Conservation (phyloP, 1,139 yeast genomes). For the Cylindricascospora bacillispora region DNA sequence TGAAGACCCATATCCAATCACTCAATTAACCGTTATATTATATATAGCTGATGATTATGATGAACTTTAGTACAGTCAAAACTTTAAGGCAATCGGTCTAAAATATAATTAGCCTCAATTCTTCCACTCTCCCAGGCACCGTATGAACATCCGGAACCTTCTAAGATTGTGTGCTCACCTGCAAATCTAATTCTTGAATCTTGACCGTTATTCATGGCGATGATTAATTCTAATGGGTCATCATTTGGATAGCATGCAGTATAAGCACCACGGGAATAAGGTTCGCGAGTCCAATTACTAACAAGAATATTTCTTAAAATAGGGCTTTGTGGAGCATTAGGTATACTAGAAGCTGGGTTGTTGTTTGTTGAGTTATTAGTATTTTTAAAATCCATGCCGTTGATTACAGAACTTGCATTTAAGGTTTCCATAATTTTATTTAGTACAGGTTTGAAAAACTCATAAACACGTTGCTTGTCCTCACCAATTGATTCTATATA, state of each 20-base stretch:
- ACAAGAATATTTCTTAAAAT: slow-evolving; percentile 41
- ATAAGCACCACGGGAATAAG: slow-evolving; percentile 62
- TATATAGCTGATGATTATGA: too few species aligned
- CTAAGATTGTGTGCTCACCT: slow-evolving; percentile 68
- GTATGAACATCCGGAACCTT: slow-evolving; percentile 79
- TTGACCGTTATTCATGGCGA: slow-evolving; percentile 44
- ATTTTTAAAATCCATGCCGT: slow-evolving; percentile 7
- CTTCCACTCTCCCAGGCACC: slow-evolving; percentile 64
- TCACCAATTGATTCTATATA: slow-evolving; percentile 27
- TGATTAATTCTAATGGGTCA: slow-evolving; percentile 45
- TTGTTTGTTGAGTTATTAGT: neutral
- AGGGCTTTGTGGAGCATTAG: slow-evolving; percentile 16
- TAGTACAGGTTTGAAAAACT: slow-evolving; percentile 33
- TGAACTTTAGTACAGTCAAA: too few species aligned
- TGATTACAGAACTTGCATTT: slow-evolving; percentile 9
- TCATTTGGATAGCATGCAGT: slow-evolving; percentile 56
- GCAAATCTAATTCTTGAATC: slow-evolving; percentile 57
- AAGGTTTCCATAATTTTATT: slow-evolving; percentile 17
- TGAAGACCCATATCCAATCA: too few species aligned
- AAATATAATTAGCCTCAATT: slow-evolving; percentile 45
- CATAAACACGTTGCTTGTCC: slow-evolving; percentile 31
- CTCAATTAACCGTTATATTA: too few species aligned
- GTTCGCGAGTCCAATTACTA: slow-evolving; percentile 60
- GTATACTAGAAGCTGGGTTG: slow-evolving; percentile 2
- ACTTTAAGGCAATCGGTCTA: neutral